These are phyloP conservation scores for Yamagishiella unicocca DNA, from an alignment of 139 green algal species.

Conservation along the genomic window DNA sequence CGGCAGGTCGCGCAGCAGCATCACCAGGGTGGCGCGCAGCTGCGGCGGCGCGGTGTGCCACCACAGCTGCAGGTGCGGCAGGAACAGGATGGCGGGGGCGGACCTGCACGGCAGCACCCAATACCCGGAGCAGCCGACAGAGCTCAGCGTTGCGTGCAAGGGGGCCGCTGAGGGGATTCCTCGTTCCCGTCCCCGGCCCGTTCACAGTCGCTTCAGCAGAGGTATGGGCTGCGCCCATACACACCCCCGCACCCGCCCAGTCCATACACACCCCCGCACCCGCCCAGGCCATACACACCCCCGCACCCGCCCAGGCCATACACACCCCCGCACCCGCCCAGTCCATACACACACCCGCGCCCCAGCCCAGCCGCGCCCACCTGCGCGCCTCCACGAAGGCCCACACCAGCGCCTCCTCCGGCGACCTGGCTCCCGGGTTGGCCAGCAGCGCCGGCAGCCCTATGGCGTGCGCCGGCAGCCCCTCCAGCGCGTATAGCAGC, in stretches of 20 bases:
- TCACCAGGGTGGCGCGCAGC: conserved; percentile 82
- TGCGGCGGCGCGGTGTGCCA: conserved; percentile 78
- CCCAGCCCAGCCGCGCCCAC: too few species aligned
- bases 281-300: too few species aligned
- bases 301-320: too few species aligned
- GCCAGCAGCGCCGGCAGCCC: conserved; percentile 86
- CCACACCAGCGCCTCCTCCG: conserved; percentile 93
- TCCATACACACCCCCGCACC: too few species aligned
- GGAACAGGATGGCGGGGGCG: conserved; percentile 89
- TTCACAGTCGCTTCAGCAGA: too few species aligned
- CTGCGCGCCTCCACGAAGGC: conserved; percentile 83
- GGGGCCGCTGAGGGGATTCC: too few species aligned
- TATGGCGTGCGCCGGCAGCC: conserved; percentile 84
- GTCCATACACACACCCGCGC: neutral
- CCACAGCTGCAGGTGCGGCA: conserved; percentile 84
- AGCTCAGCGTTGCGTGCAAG: too few species aligned
- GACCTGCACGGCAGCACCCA: conserved; percentile 60
- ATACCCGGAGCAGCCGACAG: too few species aligned
- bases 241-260: too few species aligned
- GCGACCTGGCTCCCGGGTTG: conserved; percentile 73
- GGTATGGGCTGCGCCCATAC: too few species aligned
- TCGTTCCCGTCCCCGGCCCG: too few species aligned
- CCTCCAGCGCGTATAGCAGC: conserved; percentile 88
- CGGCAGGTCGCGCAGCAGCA: conserved; percentile 89
- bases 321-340: neutral